These are phyloP conservation scores for Byssochlamys sp. DNA, from an alignment of 2,329 filamentous ascomycete species.

Conservation along the genomic window DNA sequence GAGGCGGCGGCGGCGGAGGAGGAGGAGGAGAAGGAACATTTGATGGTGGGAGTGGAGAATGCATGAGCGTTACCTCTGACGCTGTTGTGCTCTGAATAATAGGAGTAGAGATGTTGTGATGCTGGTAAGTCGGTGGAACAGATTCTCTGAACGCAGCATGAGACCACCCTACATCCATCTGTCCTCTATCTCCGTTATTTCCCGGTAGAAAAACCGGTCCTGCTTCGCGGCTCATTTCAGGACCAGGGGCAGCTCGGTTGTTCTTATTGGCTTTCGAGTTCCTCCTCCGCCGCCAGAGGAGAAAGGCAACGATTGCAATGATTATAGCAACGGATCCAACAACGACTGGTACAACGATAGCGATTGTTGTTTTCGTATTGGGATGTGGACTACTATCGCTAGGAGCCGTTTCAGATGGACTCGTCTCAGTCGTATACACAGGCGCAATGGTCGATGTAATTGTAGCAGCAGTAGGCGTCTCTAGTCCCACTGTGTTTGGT, in stretches of 20 bases:
- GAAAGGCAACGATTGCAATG: constrained; percentile 15
- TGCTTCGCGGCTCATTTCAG: neutral
- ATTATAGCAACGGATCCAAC: constrained; percentile 6
- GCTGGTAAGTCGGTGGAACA: neutral
- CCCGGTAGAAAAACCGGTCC: neutral
- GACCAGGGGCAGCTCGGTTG: neutral
- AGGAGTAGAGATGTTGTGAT: neutral
- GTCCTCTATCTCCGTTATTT: neutral
- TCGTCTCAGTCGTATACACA: neutral
- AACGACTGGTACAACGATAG: neutral
- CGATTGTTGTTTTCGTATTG: neutral
- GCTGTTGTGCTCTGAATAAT: neutral
- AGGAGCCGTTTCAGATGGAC: neutral
- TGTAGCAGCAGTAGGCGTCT: neutral
- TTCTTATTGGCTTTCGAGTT: neutral
- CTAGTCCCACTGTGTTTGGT: neutral
- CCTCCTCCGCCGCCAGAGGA: constrained; percentile 4
- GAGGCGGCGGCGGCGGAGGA: neutral
- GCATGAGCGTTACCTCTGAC: neutral
- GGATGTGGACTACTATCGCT: neutral
- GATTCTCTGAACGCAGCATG: neutral
- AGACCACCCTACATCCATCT: neutral
- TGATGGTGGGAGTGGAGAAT: neutral
- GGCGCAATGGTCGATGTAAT: neutral
- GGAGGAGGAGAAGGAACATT: neutral